phyloP scores from a whole-genome alignment of 345 rosid species.

The Rhodamnia rubescens region DNA sequence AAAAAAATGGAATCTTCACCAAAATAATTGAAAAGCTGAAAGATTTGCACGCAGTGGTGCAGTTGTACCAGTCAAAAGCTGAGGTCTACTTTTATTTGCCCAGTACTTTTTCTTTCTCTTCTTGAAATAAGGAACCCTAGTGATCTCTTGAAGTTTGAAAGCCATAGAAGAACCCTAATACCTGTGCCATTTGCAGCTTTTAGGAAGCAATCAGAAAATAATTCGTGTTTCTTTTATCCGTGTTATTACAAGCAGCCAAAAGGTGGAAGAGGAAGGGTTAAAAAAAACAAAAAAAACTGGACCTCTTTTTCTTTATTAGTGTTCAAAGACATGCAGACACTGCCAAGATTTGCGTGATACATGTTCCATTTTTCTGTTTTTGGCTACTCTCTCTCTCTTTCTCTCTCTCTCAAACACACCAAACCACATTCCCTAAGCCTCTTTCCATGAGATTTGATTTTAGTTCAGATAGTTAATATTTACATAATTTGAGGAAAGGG shows the following conservation, averaged over 20 bases:
- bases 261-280: not conserved
- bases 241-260: not conserved
- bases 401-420: not conserved
- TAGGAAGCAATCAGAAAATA: not conserved
- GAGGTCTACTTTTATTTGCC: not conserved
- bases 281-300: not conserved
- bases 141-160: not conserved
- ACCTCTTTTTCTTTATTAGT: not conserved
- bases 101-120: not conserved
- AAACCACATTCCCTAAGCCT: not conserved
- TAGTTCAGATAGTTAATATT: not conserved
- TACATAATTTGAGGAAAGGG: not conserved
- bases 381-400: not conserved
- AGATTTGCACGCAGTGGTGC: not conserved
- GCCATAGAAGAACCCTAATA: not conserved
- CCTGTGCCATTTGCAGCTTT: not conserved
- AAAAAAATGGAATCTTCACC: not conserved
- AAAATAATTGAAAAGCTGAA: slow-evolving; percentile 1
- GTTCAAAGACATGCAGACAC: not conserved
- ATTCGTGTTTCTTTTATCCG: not conserved
- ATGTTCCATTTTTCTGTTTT: not conserved
- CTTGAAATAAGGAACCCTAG: not conserved
- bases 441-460: not conserved
- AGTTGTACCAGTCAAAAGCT: slow-evolving; percentile 1
- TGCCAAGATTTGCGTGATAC: not conserved